Evolutionary conservation across 106 monocot genomes (phyloP), one percentile per base, ranked within the genome.

Genomic region (Dioscorea zingiberensis): DNA sequence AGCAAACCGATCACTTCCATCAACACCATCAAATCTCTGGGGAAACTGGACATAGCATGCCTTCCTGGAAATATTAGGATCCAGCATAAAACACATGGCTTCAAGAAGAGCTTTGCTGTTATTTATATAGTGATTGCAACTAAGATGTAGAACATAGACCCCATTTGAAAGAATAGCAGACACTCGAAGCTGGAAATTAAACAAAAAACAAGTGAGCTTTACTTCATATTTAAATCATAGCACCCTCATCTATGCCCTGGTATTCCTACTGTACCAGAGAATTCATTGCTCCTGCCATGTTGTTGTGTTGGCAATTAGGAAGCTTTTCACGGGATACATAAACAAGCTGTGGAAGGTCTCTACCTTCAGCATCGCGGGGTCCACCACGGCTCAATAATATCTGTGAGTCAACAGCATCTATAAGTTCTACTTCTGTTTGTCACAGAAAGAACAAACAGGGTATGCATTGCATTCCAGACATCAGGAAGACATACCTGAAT

Each of bases 271-370:
- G 64, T 66, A 66, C 71, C 71, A 77, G 71, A 61, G 71, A 59
- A 67, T 77, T 71, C 54, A 77, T 25, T 27, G 71, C 60, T 66
- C 77, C 77, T 26, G 77, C 71, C 25, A 54, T 61, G 17, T 27
- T 66, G 60, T 71, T 59, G 58, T 77, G 63, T 18, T 60, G 44
- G 55, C 60, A 71, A 44, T 58, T 32, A 66, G 71, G 65, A 25
- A 28, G 48, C 48, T 60, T 77, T 47, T 77, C 77, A 60, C 71
- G 71, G 26, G 71, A 77, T 22, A 77, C 66, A 61, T 70, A 70
- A 60, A 71, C 65, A 53, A 77, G 71, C 44, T 60, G 71, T 19
- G 71, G 77, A 27, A 77, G 77, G 59, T 71, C 71, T 53, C 59
- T 44, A 26, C 28, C 65, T 28, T 71, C 70, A 54, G 11, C 14